Conservation (phyloP, 208 protist genomes). For the Leishmania lainsoni region DNA sequence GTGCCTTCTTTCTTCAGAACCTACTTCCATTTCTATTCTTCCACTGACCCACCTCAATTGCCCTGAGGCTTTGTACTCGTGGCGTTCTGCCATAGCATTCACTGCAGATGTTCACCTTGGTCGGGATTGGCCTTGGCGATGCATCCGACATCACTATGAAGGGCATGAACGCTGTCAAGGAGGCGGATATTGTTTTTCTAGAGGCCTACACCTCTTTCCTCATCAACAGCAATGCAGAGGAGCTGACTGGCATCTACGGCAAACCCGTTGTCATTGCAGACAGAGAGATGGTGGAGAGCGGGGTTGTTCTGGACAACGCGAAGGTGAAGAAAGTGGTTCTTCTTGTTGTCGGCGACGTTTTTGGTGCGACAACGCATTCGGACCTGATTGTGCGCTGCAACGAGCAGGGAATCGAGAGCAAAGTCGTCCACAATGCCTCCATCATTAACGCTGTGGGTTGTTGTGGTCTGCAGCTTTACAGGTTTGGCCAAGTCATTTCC, state of each 20-base stretch:
- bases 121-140: slow-evolving; percentile 98
- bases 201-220: slow-evolving; percentile 99
- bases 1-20: background rate
- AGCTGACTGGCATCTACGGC: slow-evolving; percentile 91
- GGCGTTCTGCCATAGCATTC: background rate
- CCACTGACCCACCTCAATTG: background rate
- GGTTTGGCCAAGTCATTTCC: slow-evolving; percentile 97
- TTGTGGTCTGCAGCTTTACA: slow-evolving; percentile 99
- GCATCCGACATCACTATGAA: slow-evolving; percentile 98
- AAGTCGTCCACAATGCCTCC: slow-evolving; percentile 99
- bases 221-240: slow-evolving; percentile 69
- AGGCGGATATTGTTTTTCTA: slow-evolving; percentile 95
- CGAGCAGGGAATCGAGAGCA: slow-evolving; percentile 75
- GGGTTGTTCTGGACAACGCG: slow-evolving; percentile 91
- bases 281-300: slow-evolving; percentile 96
- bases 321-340: slow-evolving; percentile 93
- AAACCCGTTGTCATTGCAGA: slow-evolving; percentile 94
- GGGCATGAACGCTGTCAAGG: slow-evolving; percentile 95
- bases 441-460: slow-evolving; percentile 99
- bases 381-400: slow-evolving; percentile 97
- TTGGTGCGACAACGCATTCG: slow-evolving; percentile 99
- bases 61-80: background rate
- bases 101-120: slow-evolving; percentile 85
- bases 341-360: slow-evolving; percentile 99
- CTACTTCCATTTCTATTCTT: slow-evolving; percentile 13